These are phyloP conservation scores for Erodium chrysanthum DNA, from an alignment of 441 rosid species.

Conservation along the genomic window DNA sequence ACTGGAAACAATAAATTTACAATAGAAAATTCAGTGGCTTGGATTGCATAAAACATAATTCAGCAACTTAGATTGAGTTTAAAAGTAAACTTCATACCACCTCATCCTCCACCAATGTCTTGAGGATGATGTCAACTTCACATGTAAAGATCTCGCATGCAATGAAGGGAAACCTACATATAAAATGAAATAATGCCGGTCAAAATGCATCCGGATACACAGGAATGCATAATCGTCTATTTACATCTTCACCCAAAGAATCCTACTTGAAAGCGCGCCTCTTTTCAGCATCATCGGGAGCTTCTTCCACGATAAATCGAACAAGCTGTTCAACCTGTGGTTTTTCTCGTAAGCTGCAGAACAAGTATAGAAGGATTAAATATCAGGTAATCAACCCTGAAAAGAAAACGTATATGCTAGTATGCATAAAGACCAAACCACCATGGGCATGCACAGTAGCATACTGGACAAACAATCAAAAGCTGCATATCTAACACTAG, in stretches of 20 bases:
- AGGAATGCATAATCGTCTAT: constrained; percentile 11
- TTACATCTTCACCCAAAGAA: constrained; percentile 16
- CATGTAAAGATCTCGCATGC: constrained; percentile 69
- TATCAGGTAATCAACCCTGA: neutral
- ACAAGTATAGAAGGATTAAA: constrained; percentile 9
- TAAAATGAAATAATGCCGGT: constrained; percentile 14
- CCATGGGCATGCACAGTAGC: neutral
- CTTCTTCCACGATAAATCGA: constrained; percentile 53
- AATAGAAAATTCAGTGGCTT: constrained; percentile 14
- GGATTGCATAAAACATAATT: constrained; percentile 6
- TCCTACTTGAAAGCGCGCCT: constrained; percentile 50
- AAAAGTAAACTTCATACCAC: constrained; percentile 2
- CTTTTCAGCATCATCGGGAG: constrained; percentile 48
- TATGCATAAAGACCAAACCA: neutral
- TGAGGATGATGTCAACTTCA: constrained; percentile 70
- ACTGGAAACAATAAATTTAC: constrained; percentile 31
- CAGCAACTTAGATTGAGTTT: constrained; percentile 2
- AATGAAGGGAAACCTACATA: constrained; percentile 46
- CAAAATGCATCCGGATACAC: constrained; percentile 17
- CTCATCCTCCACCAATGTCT: constrained; percentile 59
- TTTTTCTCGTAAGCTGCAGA: constrained; percentile 53
- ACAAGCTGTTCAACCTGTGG: constrained; percentile 59
- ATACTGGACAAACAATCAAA: neutral
- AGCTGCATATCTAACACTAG: neutral
- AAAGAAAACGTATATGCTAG: neutral